Evolutionary conservation across 768 basidiomycete genomes (phyloP).

Genomic region (Basidioascus undulatus): DNA sequence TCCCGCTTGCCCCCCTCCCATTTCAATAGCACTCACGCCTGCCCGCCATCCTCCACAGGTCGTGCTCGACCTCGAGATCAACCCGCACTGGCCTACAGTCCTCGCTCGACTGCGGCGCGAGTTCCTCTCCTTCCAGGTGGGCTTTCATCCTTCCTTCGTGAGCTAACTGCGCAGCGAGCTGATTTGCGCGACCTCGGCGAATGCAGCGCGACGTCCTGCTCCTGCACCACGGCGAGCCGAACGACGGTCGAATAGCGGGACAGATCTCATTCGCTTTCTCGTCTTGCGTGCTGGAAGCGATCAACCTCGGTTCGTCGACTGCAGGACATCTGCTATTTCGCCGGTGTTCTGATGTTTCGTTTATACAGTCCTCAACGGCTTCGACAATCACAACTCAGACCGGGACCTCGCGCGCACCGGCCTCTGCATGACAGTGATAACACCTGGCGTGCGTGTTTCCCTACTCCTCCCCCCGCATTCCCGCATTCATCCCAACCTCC

Average conservation of each 20-base stretch:
- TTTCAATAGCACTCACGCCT: background rate
- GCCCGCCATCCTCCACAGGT: constrained; percentile 44
- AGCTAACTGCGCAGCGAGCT: no score
- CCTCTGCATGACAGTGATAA: constrained; percentile 54
- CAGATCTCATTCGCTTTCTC: constrained; percentile 69
- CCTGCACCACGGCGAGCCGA: constrained; percentile 18
- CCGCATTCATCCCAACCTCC: no score
- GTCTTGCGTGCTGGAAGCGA: constrained; percentile 79
- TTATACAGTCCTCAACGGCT: constrained; percentile 79
- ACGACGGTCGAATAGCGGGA: constrained; percentile 40
- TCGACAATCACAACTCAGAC: constrained; percentile 86
- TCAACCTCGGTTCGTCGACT: constrained; percentile 78
- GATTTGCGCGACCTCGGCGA: no score
- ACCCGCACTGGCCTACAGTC: constrained; percentile 67
- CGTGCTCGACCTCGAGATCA: constrained; percentile 71
- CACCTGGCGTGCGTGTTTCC: no score
- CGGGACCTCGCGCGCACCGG: constrained; percentile 80
- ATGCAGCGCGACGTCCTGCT: constrained; percentile 79
- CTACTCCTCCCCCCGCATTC: no score
- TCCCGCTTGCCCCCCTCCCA: background rate
- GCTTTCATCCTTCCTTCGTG: no score
- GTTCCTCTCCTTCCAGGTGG: constrained; percentile 31
- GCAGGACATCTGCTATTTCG: no score
- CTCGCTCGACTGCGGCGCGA: constrained; percentile 57
- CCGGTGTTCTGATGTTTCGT: no score